Percentiles rank a stretch among this genome's conserved stretches.
Evolutionary conservation across 495 filamentous ascomycete genomes (phyloP).

Genomic region (Penicillium ochrochloron): DNA sequence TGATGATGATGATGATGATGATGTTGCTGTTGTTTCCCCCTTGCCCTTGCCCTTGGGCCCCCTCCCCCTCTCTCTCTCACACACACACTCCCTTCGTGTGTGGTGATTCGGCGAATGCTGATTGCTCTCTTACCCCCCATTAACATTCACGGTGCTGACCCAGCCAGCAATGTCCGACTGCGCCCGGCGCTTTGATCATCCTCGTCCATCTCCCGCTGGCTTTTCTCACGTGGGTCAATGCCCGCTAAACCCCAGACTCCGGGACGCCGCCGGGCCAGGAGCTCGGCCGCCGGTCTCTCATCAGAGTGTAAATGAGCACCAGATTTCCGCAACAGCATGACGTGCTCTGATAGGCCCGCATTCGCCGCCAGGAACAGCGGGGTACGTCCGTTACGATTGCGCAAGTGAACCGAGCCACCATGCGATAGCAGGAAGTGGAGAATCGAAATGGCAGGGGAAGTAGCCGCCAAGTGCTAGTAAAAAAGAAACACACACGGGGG

Average conservation of each 20-base stretch:
- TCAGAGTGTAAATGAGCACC: slow-evolving; percentile 73
- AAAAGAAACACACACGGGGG: background rate
- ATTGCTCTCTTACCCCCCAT: background rate
- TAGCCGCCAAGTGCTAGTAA: slow-evolving; percentile 66
- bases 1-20: background rate
- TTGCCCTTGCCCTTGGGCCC: too few relatives aligned
- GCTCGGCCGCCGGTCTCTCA: slow-evolving; percentile 57
- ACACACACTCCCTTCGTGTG: background rate
- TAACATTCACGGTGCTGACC: slow-evolving; percentile 29
- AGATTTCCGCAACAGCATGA: slow-evolving; percentile 66
- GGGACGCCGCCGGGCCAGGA: slow-evolving; percentile 50
- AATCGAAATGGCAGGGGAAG: slow-evolving; percentile 62
- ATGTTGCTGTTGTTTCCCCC: background rate
- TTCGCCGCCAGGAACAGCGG: slow-evolving; percentile 79
- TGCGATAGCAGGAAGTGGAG: slow-evolving; percentile 72
- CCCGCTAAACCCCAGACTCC: slow-evolving; percentile 54
- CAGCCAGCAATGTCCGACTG: slow-evolving; percentile 34
- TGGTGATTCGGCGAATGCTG: background rate
- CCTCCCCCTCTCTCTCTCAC: background rate
- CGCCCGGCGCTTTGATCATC: slow-evolving; percentile 16
- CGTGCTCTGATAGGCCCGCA: slow-evolving; percentile 63
- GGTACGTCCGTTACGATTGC: slow-evolving; percentile 80
- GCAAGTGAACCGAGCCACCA: slow-evolving; percentile 84
- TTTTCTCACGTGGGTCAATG: slow-evolving; percentile 44
- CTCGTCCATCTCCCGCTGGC: slow-evolving; percentile 42